These are phyloP conservation scores for Rhizopus stolonifer DNA, from an alignment of 371 early-diverging fungal species.

Conservation along the genomic window DNA sequence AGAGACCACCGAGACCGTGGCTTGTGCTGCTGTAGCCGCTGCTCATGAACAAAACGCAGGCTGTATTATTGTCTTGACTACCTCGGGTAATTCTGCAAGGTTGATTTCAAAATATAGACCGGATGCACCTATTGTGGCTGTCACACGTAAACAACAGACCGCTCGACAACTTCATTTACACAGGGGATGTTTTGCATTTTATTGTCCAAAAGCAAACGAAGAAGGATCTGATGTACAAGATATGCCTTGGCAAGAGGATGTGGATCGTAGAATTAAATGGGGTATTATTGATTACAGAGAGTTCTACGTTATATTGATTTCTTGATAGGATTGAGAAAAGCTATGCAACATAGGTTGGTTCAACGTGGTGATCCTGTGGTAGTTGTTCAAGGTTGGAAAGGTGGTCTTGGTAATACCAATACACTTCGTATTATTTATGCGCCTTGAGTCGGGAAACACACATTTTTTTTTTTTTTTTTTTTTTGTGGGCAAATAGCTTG, in stretches of 20 bases:
- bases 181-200: constrained; percentile 91
- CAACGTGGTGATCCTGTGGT: constrained; percentile 67
- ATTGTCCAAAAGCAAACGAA: constrained; percentile 59
- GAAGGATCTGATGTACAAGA: constrained; percentile 41
- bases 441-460: constrained; percentile 2
- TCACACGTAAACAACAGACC: constrained; percentile 82
- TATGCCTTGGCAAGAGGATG: constrained; percentile 83
- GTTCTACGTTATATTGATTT: too few relatives aligned
- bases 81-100: constrained; percentile 85
- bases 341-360: constrained; percentile 61
- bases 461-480: not conserved
- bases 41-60: constrained; percentile 86
- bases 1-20: constrained; percentile 89
- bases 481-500: too few relatives aligned
- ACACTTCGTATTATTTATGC: constrained; percentile 74
- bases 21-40: constrained; percentile 89
- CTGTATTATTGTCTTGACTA: constrained; percentile 84
- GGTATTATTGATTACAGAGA: constrained; percentile 41
- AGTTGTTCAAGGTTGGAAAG: constrained; percentile 84
- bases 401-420: constrained; percentile 82
- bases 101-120: constrained; percentile 96
- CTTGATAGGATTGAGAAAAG: constrained; percentile 66
- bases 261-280: constrained; percentile 77
- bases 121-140: constrained; percentile 86
- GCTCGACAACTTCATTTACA: constrained; percentile 87